These are phyloP conservation scores for Plasmodium vivax DNA, from an alignment of 169 alveolate species.

Conservation along the genomic window DNA sequence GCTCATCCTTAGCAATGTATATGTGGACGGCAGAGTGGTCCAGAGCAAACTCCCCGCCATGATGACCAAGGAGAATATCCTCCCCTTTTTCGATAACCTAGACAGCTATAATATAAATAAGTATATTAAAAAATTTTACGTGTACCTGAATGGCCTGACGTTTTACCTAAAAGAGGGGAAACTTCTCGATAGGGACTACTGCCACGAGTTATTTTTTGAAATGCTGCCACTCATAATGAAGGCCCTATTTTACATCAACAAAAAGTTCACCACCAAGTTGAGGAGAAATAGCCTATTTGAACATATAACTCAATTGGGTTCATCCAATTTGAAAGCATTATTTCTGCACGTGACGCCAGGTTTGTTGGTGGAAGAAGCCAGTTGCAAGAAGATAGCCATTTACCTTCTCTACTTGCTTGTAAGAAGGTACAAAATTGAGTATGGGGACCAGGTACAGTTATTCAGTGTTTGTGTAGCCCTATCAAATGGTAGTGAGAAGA, in stretches of 20 bases:
- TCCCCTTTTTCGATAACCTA: slow-evolving; percentile 29
- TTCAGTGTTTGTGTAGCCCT: slow-evolving; percentile 21
- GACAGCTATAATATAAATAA: slow-evolving; percentile 37
- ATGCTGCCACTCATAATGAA: slow-evolving; percentile 51
- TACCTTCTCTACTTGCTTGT: slow-evolving; percentile 45
- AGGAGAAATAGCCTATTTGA: slow-evolving; percentile 46
- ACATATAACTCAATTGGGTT: slow-evolving; percentile 37
- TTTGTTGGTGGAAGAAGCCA: slow-evolving; percentile 46
- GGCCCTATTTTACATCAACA: slow-evolving; percentile 62
- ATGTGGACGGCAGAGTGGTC: not conserved
- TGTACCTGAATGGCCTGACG: slow-evolving; percentile 27
- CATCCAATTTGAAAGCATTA: slow-evolving; percentile 2
- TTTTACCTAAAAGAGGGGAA: slow-evolving; percentile 46
- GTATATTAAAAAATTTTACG: slow-evolving; percentile 46
- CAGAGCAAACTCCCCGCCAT: slow-evolving; percentile 39
- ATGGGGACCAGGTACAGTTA: slow-evolving; percentile 39
- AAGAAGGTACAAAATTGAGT: slow-evolving; percentile 40
- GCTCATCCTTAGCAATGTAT: slow-evolving; percentile 16
- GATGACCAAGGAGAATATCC: slow-evolving; percentile 34
- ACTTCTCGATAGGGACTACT: slow-evolving; percentile 27
- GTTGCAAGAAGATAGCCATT: slow-evolving; percentile 36
- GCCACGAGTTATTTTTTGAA: slow-evolving; percentile 16
- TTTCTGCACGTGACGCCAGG: slow-evolving; percentile 67
- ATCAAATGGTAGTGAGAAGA: slow-evolving; percentile 22
- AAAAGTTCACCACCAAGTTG: slow-evolving; percentile 39